Percentiles rank a stretch among this genome's conserved stretches.
phyloP scores from a whole-genome alignment of 805 yeast genomes.

The Hanseniaspora meyeri region DNA sequence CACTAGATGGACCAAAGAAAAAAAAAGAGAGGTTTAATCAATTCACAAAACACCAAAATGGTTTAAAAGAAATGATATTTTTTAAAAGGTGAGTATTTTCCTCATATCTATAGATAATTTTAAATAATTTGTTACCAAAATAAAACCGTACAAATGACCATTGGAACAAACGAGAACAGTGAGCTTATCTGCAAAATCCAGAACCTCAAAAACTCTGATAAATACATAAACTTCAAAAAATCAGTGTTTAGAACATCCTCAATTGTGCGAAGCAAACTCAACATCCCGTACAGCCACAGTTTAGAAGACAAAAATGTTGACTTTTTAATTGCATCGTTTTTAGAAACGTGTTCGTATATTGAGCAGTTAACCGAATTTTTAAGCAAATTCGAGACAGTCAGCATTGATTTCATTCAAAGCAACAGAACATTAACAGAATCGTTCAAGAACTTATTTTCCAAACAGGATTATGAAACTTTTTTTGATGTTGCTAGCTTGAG shows the following conservation, averaged over 20 bases:
- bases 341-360: not conserved
- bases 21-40: not conserved
- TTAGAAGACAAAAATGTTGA: not conserved
- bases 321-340: not conserved
- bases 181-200: conserved; percentile 1
- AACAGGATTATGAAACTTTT: not conserved
- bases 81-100: no score
- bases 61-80: no score
- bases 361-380: not conserved
- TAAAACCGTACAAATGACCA: not conserved
- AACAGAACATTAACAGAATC: not conserved
- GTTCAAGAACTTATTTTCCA: not conserved
- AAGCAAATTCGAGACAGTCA: not conserved
- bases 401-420: not conserved
- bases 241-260: not conserved
- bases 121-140: no score
- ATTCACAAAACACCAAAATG: not conserved
- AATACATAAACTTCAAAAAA: not conserved
- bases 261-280: not conserved
- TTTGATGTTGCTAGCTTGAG: not conserved
- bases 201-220: not conserved
- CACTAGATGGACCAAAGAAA: no score
- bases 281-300: not conserved
- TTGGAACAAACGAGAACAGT: not conserved
- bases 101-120: no score